Conservation (phyloP, 2,329 filamentous ascomycete species). For the Ilyonectria sp. region DNA sequence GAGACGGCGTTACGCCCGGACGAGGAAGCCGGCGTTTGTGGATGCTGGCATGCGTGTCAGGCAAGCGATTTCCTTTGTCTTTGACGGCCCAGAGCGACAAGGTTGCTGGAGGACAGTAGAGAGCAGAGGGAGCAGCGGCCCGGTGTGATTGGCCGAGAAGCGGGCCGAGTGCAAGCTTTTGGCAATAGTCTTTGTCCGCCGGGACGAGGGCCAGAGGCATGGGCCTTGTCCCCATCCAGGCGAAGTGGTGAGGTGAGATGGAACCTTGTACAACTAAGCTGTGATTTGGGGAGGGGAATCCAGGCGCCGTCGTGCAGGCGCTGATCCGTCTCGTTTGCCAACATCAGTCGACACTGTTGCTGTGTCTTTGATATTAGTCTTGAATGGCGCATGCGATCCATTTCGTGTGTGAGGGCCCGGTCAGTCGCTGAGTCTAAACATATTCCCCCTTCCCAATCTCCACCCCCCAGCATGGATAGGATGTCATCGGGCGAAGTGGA, state of each 20-base stretch:
- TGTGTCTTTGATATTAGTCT: constrained; percentile 37
- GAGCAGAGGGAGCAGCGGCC: constrained; percentile 31
- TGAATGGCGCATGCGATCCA: constrained; percentile 31
- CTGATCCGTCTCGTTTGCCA: constrained; percentile 24
- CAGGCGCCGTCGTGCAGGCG: constrained; percentile 25
- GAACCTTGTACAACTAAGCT: constrained; percentile 39
- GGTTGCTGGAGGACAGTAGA: constrained; percentile 8
- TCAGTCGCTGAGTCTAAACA: constrained; percentile 27
- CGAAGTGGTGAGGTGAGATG: constrained; percentile 29
- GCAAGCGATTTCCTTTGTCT: constrained; percentile 30
- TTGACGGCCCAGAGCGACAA: constrained; percentile 32
- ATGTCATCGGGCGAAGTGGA: constrained; percentile 31
- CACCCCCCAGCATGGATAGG: constrained; percentile 30
- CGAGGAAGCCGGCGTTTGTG: constrained; percentile 36
- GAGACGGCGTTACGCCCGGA: constrained; percentile 34
- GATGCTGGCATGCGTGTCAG: constrained; percentile 33
- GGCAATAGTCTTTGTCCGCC: constrained; percentile 42
- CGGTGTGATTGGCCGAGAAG: constrained; percentile 34
- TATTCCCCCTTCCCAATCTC: constrained; percentile 27
- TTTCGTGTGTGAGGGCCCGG: constrained; percentile 36
- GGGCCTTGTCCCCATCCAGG: constrained; percentile 30
- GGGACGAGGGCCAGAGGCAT: constrained; percentile 35
- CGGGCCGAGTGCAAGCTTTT: constrained; percentile 36
- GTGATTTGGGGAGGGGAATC: constrained; percentile 25
- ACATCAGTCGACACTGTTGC: constrained; percentile 26